Evolutionary conservation across 1,139 yeast genomes (phyloP).

Genomic region (Nakaseomyces delphensis): DNA sequence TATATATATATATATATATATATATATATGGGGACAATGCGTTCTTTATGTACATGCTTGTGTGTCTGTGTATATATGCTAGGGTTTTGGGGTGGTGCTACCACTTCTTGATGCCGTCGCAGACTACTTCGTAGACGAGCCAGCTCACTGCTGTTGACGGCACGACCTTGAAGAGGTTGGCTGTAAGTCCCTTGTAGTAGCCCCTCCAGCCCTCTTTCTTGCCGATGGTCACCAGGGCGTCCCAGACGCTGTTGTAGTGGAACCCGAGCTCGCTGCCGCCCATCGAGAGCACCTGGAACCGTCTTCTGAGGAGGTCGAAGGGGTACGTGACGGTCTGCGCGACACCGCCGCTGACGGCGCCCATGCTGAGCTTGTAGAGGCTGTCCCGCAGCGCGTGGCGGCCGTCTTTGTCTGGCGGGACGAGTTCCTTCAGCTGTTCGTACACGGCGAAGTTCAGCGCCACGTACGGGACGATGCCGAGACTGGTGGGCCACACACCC

Average conservation of each 20-base stretch:
- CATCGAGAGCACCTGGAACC: conserved; percentile 89
- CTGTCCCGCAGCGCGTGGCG: conserved; percentile 38
- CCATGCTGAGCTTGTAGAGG: conserved; percentile 50
- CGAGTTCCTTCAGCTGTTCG: conserved; percentile 61
- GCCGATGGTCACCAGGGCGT: conserved; percentile 63
- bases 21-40: too few species aligned
- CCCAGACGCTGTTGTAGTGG: conserved; percentile 60
- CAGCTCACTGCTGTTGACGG: conserved; percentile 96
- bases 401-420: conserved; percentile 29
- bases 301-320: conserved; percentile 73
- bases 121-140: conserved; percentile 68
- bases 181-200: conserved; percentile 78
- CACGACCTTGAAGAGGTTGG: conserved; percentile 81
- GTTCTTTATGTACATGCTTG: too few species aligned
- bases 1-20: too few species aligned
- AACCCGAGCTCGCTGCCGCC: conserved; percentile 62
- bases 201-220: conserved; percentile 70
- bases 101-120: conserved; percentile 15
- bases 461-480: conserved; percentile 95
- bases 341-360: conserved; percentile 84
- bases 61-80: too few species aligned
- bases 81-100: too few species aligned
- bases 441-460: conserved; percentile 88
- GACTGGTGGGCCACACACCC: conserved; percentile 79
- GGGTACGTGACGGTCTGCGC: conserved; percentile 82